Base-by-base conservation (phyloP, 1,284 basidiomycete genomes). In the Pseudomicrostroma phylloplanum region DNA sequence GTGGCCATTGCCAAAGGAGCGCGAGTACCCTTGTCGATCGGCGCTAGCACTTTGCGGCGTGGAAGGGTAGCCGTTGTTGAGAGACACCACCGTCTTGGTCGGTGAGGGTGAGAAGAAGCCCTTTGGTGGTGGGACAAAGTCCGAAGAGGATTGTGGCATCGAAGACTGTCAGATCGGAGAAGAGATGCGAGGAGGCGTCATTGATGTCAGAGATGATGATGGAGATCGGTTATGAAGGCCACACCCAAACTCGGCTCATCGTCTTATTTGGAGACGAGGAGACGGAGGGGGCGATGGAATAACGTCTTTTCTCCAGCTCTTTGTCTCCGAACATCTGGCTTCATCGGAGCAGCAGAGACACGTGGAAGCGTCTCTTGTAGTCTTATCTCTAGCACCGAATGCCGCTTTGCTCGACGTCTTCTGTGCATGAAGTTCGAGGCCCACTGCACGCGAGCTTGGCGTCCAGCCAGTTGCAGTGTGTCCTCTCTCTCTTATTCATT, bases 51-150 rank as follows among this genome's bases (percentile, higher is more conserved):
- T 6, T 21, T 17, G 21, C 43, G 15, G 15, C 12, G 17, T 21
- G 17, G 15, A 21, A 17, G 21, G 21, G 12, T n/a, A 21, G 51
- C 51, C 51, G 23, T 21, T 26, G 25, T 54, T 26, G 51, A 54
- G 21, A 15, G 51, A 19, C 15, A 25, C 26, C 17, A 25, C 26
- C 26, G 51, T 26, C 51, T 25, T 54, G n/a, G 6, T 54, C 13
- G 51, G 51, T 6, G 51, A 15, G 17, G 51, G 51, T 15, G n/a
- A 23, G 51, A 54, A 54, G 51, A 19, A 54, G 51, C 51, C 51
- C 51, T 54, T 54, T 19, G 51, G 51, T 7, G 51, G 51, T 13
- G 51, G 51, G 51, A 23, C 25, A 21, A 23, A 26, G 43, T 13
- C 43, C 17, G 43, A 48, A 48, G 17, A 48, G 12, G 43, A 17